These are phyloP conservation scores for Chaetoceros muelleri DNA, from an alignment of 108 stramenopile genomes.

Conservation along the genomic window DNA sequence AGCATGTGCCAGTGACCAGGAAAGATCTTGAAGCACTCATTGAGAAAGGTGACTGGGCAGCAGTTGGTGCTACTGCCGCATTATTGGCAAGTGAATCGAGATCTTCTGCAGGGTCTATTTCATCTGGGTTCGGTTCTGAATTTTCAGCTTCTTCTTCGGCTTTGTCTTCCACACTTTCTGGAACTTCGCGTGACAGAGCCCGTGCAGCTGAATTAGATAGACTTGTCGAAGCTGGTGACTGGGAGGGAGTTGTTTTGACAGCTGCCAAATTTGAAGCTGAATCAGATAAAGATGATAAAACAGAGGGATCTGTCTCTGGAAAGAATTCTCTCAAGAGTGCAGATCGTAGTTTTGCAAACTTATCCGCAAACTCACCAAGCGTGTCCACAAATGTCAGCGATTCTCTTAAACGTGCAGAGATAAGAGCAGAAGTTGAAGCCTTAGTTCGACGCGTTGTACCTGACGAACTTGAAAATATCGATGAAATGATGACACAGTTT, in stretches of 20 bases:
- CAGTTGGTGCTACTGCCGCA: conserved; percentile 77
- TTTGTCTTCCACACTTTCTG: conserved; percentile 1
- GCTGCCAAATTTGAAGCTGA: conserved; percentile 74
- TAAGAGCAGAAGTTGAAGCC: conserved; percentile 66
- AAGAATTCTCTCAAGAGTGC: not conserved
- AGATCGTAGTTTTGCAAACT: conserved; percentile 13
- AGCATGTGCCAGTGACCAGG: conserved; percentile 8
- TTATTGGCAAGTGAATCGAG: conserved; percentile 57
- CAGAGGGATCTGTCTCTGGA: conserved; percentile 17
- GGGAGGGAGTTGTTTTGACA: conserved; percentile 80
- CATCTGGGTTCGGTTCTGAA: not conserved
- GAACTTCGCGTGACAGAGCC: conserved; percentile 23
- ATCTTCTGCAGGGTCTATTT: conserved; percentile 14
- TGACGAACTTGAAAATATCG: conserved; percentile 80
- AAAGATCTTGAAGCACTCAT: conserved; percentile 65
- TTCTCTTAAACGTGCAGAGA: conserved; percentile 43
- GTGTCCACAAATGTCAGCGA: conserved; percentile 35
- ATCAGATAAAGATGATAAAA: conserved; percentile 38
- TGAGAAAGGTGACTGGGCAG: conserved; percentile 81
- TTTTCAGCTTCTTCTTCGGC: not conserved
- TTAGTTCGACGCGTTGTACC: conserved; percentile 73
- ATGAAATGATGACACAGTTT: conserved; percentile 84
- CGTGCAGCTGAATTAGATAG: conserved; percentile 71
- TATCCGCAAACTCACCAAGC: conserved; percentile 13
- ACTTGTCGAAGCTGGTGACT: conserved; percentile 76